Evolutionary conservation across 1,284 basidiomycete genomes (phyloP).

Genomic region (Bjerkandera adusta): DNA sequence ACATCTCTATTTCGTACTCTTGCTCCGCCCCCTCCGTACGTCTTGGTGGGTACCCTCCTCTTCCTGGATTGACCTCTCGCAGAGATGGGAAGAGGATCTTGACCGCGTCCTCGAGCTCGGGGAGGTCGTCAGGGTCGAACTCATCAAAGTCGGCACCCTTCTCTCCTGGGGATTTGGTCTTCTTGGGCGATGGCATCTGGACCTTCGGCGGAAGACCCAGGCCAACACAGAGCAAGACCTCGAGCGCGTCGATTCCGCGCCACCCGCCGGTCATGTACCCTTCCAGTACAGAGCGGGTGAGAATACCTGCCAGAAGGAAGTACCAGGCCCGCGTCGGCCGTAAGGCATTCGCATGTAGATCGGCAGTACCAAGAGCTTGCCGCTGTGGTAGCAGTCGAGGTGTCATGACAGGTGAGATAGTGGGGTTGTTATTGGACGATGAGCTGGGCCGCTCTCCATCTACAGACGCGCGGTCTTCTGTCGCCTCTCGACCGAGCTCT

Average conservation of each 20-base stretch:
- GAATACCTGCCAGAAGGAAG: conserved; percentile 66
- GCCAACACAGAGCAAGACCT: conserved; percentile 72
- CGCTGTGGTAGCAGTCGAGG: conserved; percentile 23
- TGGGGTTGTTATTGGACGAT: conserved; percentile 10
- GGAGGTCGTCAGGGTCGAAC: conserved; percentile 77
- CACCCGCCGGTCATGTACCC: conserved; percentile 80
- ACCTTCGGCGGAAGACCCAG: conserved; percentile 42
- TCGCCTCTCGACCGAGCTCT: conserved; percentile 64
- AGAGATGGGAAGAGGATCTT: conserved; percentile 67
- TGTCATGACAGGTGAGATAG: conserved; percentile 25
- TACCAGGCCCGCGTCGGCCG: conserved; percentile 78
- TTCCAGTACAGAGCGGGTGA: conserved; percentile 77
- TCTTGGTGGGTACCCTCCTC: conserved; percentile 22
- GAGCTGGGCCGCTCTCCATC: conserved; percentile 31
- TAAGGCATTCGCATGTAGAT: conserved; percentile 42
- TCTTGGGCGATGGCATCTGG: conserved; percentile 8
- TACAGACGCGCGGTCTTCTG: conserved; percentile 31
- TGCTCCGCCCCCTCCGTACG: conserved; percentile 48
- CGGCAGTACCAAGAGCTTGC: conserved; percentile 25
- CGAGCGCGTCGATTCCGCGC: conserved; percentile 67
- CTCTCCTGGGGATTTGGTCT: conserved; percentile 38
- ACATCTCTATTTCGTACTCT: conserved; percentile 68
- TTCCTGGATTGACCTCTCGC: conserved; percentile 28
- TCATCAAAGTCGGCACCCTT: conserved; percentile 46
- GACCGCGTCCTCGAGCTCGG: conserved; percentile 61